phyloP scores from a whole-genome alignment of 2,329 filamentous ascomycete genomes.

The Fusarium agapanthi region DNA sequence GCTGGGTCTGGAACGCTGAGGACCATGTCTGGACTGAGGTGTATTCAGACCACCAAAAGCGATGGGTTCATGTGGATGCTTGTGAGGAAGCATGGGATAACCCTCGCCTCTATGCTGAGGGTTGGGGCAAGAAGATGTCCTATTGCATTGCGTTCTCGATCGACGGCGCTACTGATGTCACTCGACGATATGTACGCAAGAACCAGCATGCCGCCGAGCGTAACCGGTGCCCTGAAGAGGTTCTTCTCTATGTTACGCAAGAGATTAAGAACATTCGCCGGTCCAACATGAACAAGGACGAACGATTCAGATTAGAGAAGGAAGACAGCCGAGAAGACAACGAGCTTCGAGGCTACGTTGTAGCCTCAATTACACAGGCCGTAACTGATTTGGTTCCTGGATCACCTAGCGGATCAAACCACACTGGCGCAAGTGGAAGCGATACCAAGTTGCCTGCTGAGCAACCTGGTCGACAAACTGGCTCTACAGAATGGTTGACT shows the following conservation, averaged over 20 bases:
- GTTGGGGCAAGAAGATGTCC: conserved; percentile 95
- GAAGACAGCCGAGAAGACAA: conserved; percentile 80
- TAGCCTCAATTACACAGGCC: conserved; percentile 76
- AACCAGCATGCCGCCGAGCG: conserved; percentile 77
- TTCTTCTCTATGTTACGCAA: conserved; percentile 88
- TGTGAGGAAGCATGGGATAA: conserved; percentile 97
- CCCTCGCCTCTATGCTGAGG: conserved; percentile 89
- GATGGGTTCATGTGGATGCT: conserved; percentile 96
- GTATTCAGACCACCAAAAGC: conserved; percentile 90
- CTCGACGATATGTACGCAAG: conserved; percentile 75
- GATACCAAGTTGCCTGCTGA: conserved; percentile 70
- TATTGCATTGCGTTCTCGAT: conserved; percentile 98
- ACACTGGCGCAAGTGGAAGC: conserved; percentile 49
- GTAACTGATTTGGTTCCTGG: conserved; percentile 73
- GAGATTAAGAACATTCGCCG: conserved; percentile 89
- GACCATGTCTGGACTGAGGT: conserved; percentile 98
- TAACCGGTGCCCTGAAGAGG: conserved; percentile 84
- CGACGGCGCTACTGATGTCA: conserved; percentile 78
- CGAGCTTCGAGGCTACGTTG: conserved; percentile 78
- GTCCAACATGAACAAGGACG: conserved; percentile 84
- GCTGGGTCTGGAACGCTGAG: conserved; percentile 98
- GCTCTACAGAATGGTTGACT: conserved; percentile 60
- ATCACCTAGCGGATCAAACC: conserved; percentile 41
- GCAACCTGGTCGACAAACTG: conserved; percentile 62
- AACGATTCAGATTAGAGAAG: conserved; percentile 82